Evolutionary conservation across 495 filamentous ascomycete genomes (phyloP).

Genomic region (Aspergillus homomorphus): DNA sequence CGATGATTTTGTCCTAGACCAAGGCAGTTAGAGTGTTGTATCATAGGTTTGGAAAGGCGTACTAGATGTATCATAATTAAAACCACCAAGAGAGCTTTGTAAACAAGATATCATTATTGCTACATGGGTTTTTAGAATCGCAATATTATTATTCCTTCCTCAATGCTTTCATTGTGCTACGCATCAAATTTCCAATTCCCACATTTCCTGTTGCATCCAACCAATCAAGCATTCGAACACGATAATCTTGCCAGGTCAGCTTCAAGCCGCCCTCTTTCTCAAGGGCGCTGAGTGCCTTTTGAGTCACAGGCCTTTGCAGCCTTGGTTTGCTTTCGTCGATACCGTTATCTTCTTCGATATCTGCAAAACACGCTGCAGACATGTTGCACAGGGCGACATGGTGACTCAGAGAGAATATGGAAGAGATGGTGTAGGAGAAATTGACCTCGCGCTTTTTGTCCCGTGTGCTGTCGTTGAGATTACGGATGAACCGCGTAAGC

Average conservation of each 20-base stretch:
- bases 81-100: not conserved
- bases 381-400: constrained; percentile 62
- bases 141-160: constrained; percentile 31
- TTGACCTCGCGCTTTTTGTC: constrained; percentile 38
- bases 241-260: constrained; percentile 71
- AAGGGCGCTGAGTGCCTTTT: constrained; percentile 58
- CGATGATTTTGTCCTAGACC: not conserved
- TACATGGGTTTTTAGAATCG: not conserved
- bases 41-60: constrained; percentile 13
- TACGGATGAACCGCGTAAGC: constrained; percentile 48
- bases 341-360: constrained; percentile 60
- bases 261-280: constrained; percentile 66
- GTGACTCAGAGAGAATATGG: constrained; percentile 68
- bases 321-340: constrained; percentile 46
- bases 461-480: constrained; percentile 31
- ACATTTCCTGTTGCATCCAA: constrained; percentile 61
- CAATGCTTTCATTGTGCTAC: constrained; percentile 77
- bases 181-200: constrained; percentile 73
- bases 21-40: constrained; percentile 3
- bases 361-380: constrained; percentile 61
- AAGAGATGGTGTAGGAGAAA: constrained; percentile 46
- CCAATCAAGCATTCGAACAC: constrained; percentile 67
- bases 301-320: constrained; percentile 75
- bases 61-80: not conserved
- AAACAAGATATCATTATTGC: not conserved